A percentile compares a stretch with the other conserved stretches of the same genome.
Evolutionary conservation across 1,139 yeast species (phyloP).

Genomic region (Sugiyamaella xylanicola): DNA sequence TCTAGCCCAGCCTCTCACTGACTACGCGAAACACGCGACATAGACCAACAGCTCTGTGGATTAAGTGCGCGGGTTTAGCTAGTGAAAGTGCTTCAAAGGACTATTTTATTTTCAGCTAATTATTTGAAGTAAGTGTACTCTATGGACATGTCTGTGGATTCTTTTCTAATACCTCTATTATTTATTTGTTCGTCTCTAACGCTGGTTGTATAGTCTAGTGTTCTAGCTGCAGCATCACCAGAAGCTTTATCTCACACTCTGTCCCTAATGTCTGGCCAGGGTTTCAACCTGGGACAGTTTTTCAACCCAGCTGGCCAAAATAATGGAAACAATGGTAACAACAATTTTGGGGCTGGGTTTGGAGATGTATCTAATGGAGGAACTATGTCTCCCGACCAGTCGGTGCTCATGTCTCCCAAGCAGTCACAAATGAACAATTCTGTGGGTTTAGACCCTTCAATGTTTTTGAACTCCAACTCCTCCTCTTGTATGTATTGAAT

Average conservation of each 20-base stretch:
- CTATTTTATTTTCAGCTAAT: neutral
- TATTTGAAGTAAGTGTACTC: neutral
- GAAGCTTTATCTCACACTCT: neutral
- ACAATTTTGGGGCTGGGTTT: constrained; percentile 8
- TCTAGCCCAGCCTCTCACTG: constrained; percentile 11
- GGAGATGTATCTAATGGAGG: constrained; percentile 5
- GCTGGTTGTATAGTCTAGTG: neutral
- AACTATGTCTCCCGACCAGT: constrained; percentile 14
- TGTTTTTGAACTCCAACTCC: constrained; percentile 9
- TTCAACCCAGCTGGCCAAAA: constrained; percentile 6
- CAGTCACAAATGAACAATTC: constrained; percentile 8
- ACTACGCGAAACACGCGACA: constrained; percentile 9
- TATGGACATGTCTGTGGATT: too few relatives aligned
- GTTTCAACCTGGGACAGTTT: constrained; percentile 16
- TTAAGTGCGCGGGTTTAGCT: neutral
- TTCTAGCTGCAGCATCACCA: neutral
- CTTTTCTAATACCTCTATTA: too few relatives aligned
- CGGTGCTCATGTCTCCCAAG: constrained; percentile 15
- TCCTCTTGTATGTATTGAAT: constrained; percentile 17
- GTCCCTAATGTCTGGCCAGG: constrained; percentile 14
- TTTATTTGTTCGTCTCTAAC: too few relatives aligned
- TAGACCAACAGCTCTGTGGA: neutral
- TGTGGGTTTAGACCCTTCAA: constrained; percentile 14
- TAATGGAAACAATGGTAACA: constrained; percentile 1
- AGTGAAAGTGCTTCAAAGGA: too few relatives aligned